Conservation (phyloP, 768 basidiomycete species). For the Dentipellis fragilis region DNA sequence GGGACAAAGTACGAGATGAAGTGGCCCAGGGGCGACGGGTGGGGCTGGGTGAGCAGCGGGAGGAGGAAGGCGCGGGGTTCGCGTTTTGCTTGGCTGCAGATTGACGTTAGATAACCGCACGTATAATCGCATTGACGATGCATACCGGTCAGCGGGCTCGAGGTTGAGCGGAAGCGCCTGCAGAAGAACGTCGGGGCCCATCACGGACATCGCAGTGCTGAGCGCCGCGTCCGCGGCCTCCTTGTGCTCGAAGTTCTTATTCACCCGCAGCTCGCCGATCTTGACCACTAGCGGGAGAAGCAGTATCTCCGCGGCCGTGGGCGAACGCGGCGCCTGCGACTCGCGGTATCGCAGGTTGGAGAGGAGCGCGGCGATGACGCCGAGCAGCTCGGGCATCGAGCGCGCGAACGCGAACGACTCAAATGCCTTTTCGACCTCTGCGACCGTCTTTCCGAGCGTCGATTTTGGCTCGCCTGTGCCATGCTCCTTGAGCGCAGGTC, state of each 20-base stretch:
- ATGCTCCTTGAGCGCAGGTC: conserved; percentile 37
- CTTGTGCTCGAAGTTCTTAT: conserved; percentile 84
- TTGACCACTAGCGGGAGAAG: conserved; percentile 59
- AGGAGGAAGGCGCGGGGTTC: conserved; percentile 90
- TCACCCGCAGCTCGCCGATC: conserved; percentile 62
- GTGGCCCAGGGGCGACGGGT: conserved; percentile 74
- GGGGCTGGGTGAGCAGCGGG: conserved; percentile 72
- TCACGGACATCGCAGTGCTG: conserved; percentile 68
- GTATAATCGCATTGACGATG: conserved; percentile 4
- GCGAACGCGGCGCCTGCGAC: conserved; percentile 27
- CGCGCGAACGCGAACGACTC: conserved; percentile 64
- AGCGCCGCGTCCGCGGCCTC: conserved; percentile 77
- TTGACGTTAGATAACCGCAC: not conserved
- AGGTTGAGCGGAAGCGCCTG: conserved; percentile 75
- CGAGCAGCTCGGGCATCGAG: conserved; percentile 73
- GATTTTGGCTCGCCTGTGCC: conserved; percentile 35
- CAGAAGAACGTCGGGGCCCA: conserved; percentile 79
- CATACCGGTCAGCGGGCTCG: conserved; percentile 70
- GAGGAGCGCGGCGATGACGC: conserved; percentile 61
- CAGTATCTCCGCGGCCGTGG: conserved; percentile 58
- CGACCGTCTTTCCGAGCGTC: conserved; percentile 51
- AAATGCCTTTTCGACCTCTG: conserved; percentile 56
- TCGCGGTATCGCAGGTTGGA: conserved; percentile 44
- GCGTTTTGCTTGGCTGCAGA: conserved; percentile 47
- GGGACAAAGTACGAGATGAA: conserved; percentile 91